Conservation (phyloP, 2,329 filamentous ascomycete genomes). For the Fusarium equiseti region DNA sequence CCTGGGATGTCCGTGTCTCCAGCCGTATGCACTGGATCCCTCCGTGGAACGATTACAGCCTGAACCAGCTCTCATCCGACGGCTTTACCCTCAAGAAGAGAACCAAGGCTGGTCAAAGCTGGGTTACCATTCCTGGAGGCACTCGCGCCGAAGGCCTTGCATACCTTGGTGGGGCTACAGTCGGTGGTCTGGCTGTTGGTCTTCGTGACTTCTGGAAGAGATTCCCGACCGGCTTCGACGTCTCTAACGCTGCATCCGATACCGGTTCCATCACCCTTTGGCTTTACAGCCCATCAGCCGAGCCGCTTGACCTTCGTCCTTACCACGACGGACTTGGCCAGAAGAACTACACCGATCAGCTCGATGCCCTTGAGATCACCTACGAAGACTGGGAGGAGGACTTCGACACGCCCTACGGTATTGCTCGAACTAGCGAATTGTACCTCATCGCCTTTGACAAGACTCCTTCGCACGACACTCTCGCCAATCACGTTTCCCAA, state of each 20-base stretch:
- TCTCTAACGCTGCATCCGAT: constrained; percentile 63
- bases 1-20: constrained; percentile 61
- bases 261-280: constrained; percentile 67
- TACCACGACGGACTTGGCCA: constrained; percentile 70
- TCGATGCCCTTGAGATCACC: constrained; percentile 71
- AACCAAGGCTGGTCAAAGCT: constrained; percentile 67
- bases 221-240: constrained; percentile 69
- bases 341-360: constrained; percentile 67
- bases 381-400: constrained; percentile 72
- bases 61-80: constrained; percentile 69
- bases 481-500: constrained; percentile 58
- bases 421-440: constrained; percentile 69
- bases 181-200: constrained; percentile 70
- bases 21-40: constrained; percentile 67
- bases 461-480: constrained; percentile 62
- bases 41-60: constrained; percentile 67
- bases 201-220: constrained; percentile 73
- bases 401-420: constrained; percentile 68
- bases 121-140: constrained; percentile 69
- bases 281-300: constrained; percentile 69
- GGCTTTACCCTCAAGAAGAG: constrained; percentile 72
- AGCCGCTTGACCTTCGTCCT: constrained; percentile 67
- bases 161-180: constrained; percentile 68
- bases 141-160: constrained; percentile 67
- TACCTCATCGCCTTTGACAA: constrained; percentile 64